Evolutionary conservation across 2,329 filamentous ascomycete species (phyloP).

Genomic region (Talaromyces sp.): DNA sequence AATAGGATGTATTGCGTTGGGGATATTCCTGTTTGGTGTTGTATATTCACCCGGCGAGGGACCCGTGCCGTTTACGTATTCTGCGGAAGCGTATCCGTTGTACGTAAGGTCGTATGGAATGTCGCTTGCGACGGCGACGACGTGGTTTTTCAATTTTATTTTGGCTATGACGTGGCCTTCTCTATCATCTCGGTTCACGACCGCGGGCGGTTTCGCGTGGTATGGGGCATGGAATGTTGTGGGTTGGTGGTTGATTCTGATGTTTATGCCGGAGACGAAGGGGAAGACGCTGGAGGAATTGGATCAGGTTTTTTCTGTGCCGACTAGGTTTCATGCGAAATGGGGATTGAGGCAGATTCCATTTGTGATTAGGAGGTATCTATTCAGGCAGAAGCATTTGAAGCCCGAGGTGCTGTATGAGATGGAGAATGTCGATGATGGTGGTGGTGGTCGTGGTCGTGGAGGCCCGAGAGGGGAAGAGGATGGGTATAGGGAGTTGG

Average conservation of each 20-base stretch:
- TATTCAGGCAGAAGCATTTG: slow-evolving; percentile 39
- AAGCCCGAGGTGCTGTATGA: slow-evolving; percentile 36
- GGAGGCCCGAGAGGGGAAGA: not conserved
- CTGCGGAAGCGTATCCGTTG: slow-evolving; percentile 63
- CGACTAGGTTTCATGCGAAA: slow-evolving; percentile 43
- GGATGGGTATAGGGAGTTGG: slow-evolving; percentile 11
- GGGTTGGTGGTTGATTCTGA: slow-evolving; percentile 46
- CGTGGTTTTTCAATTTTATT: slow-evolving; percentile 57
- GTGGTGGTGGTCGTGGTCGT: not conserved
- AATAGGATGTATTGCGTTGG: slow-evolving; percentile 41
- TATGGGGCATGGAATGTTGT: slow-evolving; percentile 42
- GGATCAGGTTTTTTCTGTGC: slow-evolving; percentile 54
- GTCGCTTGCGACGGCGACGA: slow-evolving; percentile 61
- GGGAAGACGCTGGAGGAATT: slow-evolving; percentile 46
- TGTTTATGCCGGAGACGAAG: slow-evolving; percentile 43
- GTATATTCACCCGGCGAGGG: slow-evolving; percentile 58
- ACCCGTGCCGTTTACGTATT: slow-evolving; percentile 64
- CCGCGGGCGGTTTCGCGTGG: slow-evolving; percentile 54
- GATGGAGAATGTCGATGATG: slow-evolving; percentile 26
- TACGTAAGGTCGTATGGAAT: slow-evolving; percentile 62
- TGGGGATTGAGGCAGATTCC: slow-evolving; percentile 40
- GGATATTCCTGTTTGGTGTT: slow-evolving; percentile 44
- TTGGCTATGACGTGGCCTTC: slow-evolving; percentile 54
- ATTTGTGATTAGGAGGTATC: slow-evolving; percentile 36
- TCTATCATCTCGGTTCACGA: slow-evolving; percentile 46